Base-by-base conservation (phyloP, 139 green algal species). In the Edaphochlamys debaryana region DNA sequence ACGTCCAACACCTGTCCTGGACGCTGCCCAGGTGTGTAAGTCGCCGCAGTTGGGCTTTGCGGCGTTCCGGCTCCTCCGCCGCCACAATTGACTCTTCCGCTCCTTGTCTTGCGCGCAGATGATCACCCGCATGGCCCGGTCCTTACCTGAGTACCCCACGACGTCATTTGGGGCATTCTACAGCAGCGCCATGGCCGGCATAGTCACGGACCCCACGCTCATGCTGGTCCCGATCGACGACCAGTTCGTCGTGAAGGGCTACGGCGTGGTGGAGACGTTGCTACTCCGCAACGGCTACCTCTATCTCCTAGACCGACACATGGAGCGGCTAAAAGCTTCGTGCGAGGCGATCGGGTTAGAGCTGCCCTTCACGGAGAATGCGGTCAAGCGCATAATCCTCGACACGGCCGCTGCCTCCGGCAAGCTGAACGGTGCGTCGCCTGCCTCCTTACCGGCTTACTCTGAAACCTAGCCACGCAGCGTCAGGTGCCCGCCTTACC, bases 161-260 rank as follows among this genome's bases (percentile, higher is more conserved):
- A 32, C 82, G 36, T 60, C 90, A 60, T 94, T 90, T 74, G 79
- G 72, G 4, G 79, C 95, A 29, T 97, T 98, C 82, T 98, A 94
- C 87, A 94, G 88, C 40, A 94, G 79, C 54, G 91, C 95, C 67
- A 73, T 96, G n/a, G 92, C 92, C 38, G 95, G 94, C 75, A 97
- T 98, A 40, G 84, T 94, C 0, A 96, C 89, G 2, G 89, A 98
- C 38, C 94, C 95, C 0, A 89, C 85, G 13, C 80, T 95, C 29
- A 96, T 98, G 91, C 64, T 95, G 8, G 69, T 97, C 37, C 87
- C 91, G 69, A 78, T 98, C 27, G 95, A 98, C 84, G 97, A 99
- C 85, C 94, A 98, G 85, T 93, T 98, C 32, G 40, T 79, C 29
- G 60, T 38, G 42, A 73, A 80, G 2, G 96, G 96, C 17, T 93